Conservation (phyloP, 768 basidiomycete species). For the Multifurca ochricompacta region DNA sequence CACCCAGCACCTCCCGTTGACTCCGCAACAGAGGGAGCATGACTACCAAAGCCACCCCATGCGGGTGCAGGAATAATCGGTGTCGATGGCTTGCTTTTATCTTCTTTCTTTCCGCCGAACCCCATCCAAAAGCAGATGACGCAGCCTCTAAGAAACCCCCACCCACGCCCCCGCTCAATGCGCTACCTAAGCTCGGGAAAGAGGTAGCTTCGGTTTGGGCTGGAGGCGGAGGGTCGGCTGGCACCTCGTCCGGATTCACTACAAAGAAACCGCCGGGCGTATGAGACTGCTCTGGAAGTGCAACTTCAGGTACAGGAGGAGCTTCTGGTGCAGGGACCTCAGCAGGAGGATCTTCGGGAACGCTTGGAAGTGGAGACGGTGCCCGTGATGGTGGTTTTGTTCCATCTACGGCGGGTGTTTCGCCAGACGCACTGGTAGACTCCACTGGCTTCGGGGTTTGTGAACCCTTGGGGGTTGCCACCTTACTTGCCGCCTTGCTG, state of each 20-base stretch:
- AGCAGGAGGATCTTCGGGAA: neutral
- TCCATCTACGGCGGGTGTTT: neutral
- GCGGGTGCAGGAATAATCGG: neutral
- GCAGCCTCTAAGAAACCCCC: neutral
- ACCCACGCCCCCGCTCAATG: neutral
- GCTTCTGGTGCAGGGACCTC: neutral
- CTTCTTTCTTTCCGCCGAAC: constrained; percentile 5
- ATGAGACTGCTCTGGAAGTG: neutral
- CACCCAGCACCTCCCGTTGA: constrained; percentile 6
- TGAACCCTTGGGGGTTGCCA: constrained; percentile 8
- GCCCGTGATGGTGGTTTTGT: neutral
- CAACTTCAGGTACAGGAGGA: neutral
- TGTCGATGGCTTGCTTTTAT: constrained; percentile 1
- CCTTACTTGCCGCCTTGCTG: constrained; percentile 18
- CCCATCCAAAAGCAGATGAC: constrained; percentile 1
- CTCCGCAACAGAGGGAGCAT: neutral
- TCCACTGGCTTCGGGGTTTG: constrained; percentile 13
- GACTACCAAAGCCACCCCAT: constrained; percentile 1
- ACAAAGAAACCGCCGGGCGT: neutral
- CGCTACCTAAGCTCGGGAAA: neutral
- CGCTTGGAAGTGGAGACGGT: constrained; percentile 6
- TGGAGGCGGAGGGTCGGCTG: neutral
- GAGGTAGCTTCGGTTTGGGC: neutral
- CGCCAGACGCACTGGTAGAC: neutral
- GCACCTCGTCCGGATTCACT: neutral